Evolutionary conservation across 768 basidiomycete species (phyloP).

Genomic region (Hericium alpestre): DNA sequence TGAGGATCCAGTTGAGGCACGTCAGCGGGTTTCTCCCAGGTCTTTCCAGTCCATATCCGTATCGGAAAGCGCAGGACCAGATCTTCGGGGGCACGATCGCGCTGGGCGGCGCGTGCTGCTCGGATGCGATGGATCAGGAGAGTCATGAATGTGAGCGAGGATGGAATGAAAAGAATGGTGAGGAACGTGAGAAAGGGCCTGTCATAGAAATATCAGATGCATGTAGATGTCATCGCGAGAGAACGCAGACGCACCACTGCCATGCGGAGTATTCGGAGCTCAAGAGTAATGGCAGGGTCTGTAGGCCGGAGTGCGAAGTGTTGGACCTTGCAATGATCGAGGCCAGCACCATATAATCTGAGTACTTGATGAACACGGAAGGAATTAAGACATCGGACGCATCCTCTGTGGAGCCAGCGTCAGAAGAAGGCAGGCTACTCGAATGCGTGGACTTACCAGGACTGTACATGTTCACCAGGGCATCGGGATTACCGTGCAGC

Average conservation of each 20-base stretch:
- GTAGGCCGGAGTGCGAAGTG: slow-evolving; percentile 67
- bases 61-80: slow-evolving; percentile 72
- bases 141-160: slow-evolving; percentile 78
- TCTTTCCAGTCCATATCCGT: slow-evolving; percentile 70
- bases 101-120: slow-evolving; percentile 67
- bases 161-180: slow-evolving; percentile 82
- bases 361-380: slow-evolving; percentile 79
- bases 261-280: slow-evolving; percentile 74
- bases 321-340: slow-evolving; percentile 65
- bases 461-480: slow-evolving; percentile 85
- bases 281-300: slow-evolving; percentile 66
- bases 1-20: neutral
- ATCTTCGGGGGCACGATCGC: slow-evolving; percentile 75
- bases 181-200: slow-evolving; percentile 83
- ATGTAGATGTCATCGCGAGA: neutral
- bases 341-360: slow-evolving; percentile 64
- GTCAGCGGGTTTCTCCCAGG: slow-evolving; percentile 53
- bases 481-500: slow-evolving; percentile 56
- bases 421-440: slow-evolving; percentile 1
- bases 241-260: slow-evolving; percentile 85
- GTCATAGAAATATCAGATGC: slow-evolving; percentile 6
- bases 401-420: slow-evolving; percentile 43
- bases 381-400: slow-evolving; percentile 77
- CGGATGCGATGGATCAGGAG: slow-evolving; percentile 85
- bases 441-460: slow-evolving; percentile 44